Evolutionary conservation across 768 basidiomycete genomes (phyloP).

Genomic region (Leccinum disarticulatum): DNA sequence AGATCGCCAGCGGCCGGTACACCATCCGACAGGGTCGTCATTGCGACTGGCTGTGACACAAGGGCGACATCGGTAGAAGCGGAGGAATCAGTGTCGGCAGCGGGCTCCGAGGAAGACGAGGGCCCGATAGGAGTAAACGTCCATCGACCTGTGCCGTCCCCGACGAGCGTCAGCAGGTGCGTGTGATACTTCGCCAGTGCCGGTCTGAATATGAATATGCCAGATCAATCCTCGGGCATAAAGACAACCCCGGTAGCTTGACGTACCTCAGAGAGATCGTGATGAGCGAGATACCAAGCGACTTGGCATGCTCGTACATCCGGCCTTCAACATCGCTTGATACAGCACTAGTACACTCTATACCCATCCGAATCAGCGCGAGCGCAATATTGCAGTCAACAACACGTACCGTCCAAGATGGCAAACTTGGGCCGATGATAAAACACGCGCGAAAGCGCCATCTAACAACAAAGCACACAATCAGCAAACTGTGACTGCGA

Average conservation of each 20-base stretch:
- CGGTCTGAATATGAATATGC: slow-evolving; percentile 42
- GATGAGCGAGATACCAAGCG: slow-evolving; percentile 85
- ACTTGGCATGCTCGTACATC: slow-evolving; percentile 94
- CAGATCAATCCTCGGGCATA: neutral
- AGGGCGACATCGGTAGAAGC: neutral
- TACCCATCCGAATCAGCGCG: slow-evolving; percentile 1
- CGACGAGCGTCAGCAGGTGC: slow-evolving; percentile 32
- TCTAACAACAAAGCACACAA: slow-evolving; percentile 39
- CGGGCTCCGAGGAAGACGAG: neutral
- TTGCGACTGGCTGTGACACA: neutral
- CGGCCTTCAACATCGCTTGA: slow-evolving; percentile 94
- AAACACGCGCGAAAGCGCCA: slow-evolving; percentile 92
- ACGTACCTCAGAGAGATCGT: slow-evolving; percentile 85
- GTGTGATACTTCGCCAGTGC: slow-evolving; percentile 88
- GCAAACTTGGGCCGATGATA: slow-evolving; percentile 84
- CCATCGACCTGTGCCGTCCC: too few species aligned
- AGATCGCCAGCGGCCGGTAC: slow-evolving; percentile 18
- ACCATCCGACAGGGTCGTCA: neutral
- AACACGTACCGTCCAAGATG: slow-evolving; percentile 73
- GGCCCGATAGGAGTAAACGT: too few species aligned
- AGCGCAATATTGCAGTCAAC: neutral
- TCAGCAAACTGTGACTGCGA: slow-evolving; percentile 2
- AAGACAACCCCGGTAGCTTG: too few species aligned
- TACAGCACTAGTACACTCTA: slow-evolving; percentile 94
- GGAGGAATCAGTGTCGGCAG: neutral